Percentiles rank a stretch among this genome's conserved stretches.
These are phyloP conservation scores for Penicillium polonicum DNA, from an alignment of 2,329 filamentous ascomycete genomes.

Conservation along the genomic window DNA sequence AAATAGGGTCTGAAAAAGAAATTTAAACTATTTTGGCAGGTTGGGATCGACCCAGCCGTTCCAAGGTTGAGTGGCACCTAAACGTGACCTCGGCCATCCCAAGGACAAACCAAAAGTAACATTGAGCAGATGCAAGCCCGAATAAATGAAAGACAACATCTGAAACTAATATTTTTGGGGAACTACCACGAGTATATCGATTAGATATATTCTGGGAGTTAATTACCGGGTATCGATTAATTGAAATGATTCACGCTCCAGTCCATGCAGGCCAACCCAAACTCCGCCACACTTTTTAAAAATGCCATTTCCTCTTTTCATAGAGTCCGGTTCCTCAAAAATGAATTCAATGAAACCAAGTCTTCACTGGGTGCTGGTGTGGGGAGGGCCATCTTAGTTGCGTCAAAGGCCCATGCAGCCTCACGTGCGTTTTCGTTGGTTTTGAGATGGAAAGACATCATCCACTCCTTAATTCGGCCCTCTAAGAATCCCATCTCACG, in stretches of 20 bases:
- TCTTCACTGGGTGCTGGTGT: slow-evolving; percentile 24
- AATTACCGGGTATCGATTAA: slow-evolving; percentile 4
- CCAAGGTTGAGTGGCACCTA: not conserved
- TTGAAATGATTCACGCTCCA: slow-evolving; percentile 7
- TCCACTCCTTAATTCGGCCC: slow-evolving; percentile 40
- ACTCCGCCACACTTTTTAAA: slow-evolving; percentile 6
- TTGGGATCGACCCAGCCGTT: not conserved
- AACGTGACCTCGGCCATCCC: not conserved
- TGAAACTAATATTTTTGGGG: not conserved
- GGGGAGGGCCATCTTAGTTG: slow-evolving; percentile 35
- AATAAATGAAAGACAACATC: not conserved
- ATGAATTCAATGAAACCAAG: slow-evolving; percentile 26
- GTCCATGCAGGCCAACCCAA: slow-evolving; percentile 17
- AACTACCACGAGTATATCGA: not conserved
- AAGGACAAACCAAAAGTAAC: not conserved
- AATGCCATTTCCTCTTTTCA: slow-evolving; percentile 9
- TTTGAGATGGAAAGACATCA: slow-evolving; percentile 38
- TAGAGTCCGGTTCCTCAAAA: slow-evolving; percentile 20
- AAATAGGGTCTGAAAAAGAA: not conserved
- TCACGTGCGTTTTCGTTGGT: slow-evolving; percentile 26
- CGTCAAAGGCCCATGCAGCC: slow-evolving; percentile 40
- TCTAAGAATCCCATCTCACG: slow-evolving; percentile 40
- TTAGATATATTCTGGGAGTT: not conserved
- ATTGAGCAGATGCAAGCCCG: not conserved
- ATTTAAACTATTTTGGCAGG: not conserved